Percentiles rank a stretch among this genome's conserved stretches.
Conservation (phyloP, 176 grass and related monocot genomes). For the Cocos nucifera region DNA sequence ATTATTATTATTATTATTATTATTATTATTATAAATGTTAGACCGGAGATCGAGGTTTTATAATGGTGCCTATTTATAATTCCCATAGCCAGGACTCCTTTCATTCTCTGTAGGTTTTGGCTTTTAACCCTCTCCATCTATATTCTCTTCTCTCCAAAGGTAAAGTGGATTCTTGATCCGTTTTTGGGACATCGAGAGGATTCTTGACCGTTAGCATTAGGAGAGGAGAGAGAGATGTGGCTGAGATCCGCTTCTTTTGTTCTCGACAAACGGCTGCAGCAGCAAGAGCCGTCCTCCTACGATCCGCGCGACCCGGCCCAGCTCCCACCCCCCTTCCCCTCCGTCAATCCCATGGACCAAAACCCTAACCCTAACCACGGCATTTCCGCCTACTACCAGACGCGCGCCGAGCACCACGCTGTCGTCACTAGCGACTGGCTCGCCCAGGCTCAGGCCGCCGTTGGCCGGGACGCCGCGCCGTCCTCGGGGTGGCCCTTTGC, state of each 20-base stretch:
- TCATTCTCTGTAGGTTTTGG: too few relatives aligned
- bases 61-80: too few relatives aligned
- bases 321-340: slow-evolving; percentile 6
- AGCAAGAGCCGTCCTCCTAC: slow-evolving; percentile 16
- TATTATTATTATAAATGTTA: too few relatives aligned
- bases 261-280: slow-evolving; percentile 19
- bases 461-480: slow-evolving; percentile 3
- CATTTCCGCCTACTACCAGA: slow-evolving; percentile 97
- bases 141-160: too few relatives aligned
- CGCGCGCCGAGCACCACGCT: slow-evolving; percentile 81
- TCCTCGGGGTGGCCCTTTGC: background rate
- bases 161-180: too few relatives aligned
- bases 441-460: slow-evolving; percentile 58
- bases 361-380: slow-evolving; percentile 35
- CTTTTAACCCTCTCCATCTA: too few relatives aligned
- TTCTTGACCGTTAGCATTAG: too few relatives aligned
- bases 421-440: slow-evolving; percentile 81
- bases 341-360: slow-evolving; percentile 18
- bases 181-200: too few relatives aligned
- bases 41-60: too few relatives aligned
- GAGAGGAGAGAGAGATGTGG: slow-evolving; percentile 23
- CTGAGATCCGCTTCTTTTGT: slow-evolving; percentile 40
- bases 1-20: too few relatives aligned
- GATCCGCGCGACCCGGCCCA: slow-evolving; percentile 3
- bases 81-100: too few relatives aligned